Conservation (phyloP, 2,329 filamentous ascomycete species). For the Penicillium psychrosexuale region DNA sequence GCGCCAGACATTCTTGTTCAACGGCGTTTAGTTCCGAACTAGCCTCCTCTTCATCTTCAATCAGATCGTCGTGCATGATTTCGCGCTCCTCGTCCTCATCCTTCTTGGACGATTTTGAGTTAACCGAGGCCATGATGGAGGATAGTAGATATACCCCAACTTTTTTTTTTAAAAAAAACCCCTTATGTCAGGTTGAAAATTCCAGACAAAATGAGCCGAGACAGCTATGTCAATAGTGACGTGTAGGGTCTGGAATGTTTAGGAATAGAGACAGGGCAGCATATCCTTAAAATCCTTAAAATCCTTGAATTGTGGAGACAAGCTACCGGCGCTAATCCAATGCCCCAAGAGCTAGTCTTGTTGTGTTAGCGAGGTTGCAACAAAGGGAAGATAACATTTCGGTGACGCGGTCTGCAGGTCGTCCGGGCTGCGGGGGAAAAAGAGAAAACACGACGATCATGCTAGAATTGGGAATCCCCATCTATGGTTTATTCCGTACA, state of each 20-base stretch:
- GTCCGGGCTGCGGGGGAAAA: slow-evolving; percentile 10
- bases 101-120: slow-evolving; percentile 23
- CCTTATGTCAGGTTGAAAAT: not conserved
- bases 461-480: slow-evolving; percentile 16
- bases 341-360: not conserved
- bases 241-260: slow-evolving; percentile 15
- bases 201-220: slow-evolving; percentile 3
- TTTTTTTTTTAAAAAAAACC: not conserved
- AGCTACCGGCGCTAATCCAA: slow-evolving; percentile 1
- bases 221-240: slow-evolving; percentile 15
- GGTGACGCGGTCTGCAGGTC: slow-evolving; percentile 24
- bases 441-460: slow-evolving; percentile 23
- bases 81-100: slow-evolving; percentile 30
- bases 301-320: slow-evolving; percentile 10
- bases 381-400: slow-evolving; percentile 16
- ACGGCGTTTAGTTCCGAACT: slow-evolving; percentile 28
- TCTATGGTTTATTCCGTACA: slow-evolving; percentile 13
- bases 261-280: slow-evolving; percentile 11
- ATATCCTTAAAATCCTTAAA: slow-evolving; percentile 11
- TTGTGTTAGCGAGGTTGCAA: slow-evolving; percentile 19
- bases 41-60: slow-evolving; percentile 35
- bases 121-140: slow-evolving; percentile 25
- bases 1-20: slow-evolving; percentile 29
- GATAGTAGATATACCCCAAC: not conserved
- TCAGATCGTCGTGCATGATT: slow-evolving; percentile 27